Conservation (phyloP, 164 flowering plant species). For the Tetrastigma voinierianum region DNA sequence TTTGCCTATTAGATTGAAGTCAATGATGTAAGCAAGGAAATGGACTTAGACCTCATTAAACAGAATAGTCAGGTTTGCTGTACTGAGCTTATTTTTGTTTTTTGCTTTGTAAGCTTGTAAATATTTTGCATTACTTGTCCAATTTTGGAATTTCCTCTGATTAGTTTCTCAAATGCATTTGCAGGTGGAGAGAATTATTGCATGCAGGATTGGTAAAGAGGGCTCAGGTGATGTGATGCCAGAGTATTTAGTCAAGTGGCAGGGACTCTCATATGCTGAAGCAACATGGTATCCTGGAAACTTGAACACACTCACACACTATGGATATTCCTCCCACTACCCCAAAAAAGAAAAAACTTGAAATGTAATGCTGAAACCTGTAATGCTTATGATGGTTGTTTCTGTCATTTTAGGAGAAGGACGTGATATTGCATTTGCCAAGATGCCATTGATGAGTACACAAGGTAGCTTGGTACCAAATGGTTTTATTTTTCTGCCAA, state of each 20-base stretch:
- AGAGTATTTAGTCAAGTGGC: slow-evolving; percentile 81
- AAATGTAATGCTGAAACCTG: not conserved
- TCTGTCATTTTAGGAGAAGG: slow-evolving; percentile 22
- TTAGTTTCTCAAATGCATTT: slow-evolving; percentile 12
- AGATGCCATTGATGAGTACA: too few species aligned
- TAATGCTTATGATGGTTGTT: slow-evolving; percentile 15
- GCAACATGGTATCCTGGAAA: slow-evolving; percentile 31
- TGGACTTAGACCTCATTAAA: slow-evolving; percentile 95
- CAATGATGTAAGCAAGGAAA: slow-evolving; percentile 97
- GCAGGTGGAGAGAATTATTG: slow-evolving; percentile 91
- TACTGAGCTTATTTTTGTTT: not conserved
- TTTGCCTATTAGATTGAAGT: slow-evolving; percentile 73
- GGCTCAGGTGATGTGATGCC: slow-evolving; percentile 63
- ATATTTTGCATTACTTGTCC: not conserved
- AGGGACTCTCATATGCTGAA: too few species aligned
- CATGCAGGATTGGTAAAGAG: slow-evolving; percentile 73
- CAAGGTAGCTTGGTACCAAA: slow-evolving; percentile 51
- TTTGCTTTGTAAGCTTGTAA: not conserved
- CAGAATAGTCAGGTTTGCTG: slow-evolving; percentile 83
- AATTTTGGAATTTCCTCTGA: not conserved
- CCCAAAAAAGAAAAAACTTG: too few species aligned
- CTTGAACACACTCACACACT: not conserved
- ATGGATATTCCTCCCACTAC: too few species aligned
- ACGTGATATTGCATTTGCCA: too few species aligned
- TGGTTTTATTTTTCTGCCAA: not conserved